Base-by-base conservation (phyloP, 2,329 filamentous ascomycete genomes). In the Aspergillus ruber region DNA sequence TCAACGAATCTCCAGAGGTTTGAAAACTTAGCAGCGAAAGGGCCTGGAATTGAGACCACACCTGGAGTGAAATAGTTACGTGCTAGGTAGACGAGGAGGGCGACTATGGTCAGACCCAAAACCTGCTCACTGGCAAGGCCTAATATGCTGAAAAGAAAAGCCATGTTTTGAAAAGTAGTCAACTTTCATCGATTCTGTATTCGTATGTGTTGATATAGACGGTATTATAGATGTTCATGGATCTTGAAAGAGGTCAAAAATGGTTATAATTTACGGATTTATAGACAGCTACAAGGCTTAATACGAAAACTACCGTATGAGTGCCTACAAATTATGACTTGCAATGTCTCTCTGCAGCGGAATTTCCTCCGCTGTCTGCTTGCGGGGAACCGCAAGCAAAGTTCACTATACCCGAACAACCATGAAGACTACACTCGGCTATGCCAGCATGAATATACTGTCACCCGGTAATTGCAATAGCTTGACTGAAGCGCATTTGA, bases 1-100 rank as follows among this genome's bases (percentile, higher is more conserved):
- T 56, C 49, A 6, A 52, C 20, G 44, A 54, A 52, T 20, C 53
- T 45, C 53, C 53, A 56, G 18, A 54, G 15, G 35, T 54, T 54
- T 10, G 53, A 48, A 10, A 52, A 10, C 25, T 54, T 52, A 2
- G 53, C 53, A 2, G 48, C 12, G 3, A 54, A 50, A 13, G 53
- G 53, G 1, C 53, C 53, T 0, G 53, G 49, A 10, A 55, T 41
- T 5, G 44, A 17, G 21, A 41, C 49, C 43, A 29, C 48, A 13
- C 52, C 50, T 18, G 48, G 43, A 15, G 35, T 51, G 25, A 55
- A 35, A 42, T 55, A 55, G 39, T 53, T 55, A 9, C 44, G 44
- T 9, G 43, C 46, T 3, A 53, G n/a, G 42, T 55, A 45, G 23
- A 50, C n/a, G 3, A 50, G 23, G 20, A 23, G 10, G 8, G 39